phyloP scores from a whole-genome alignment of 805 yeast genomes.

The Cyberlindnera japonica region DNA sequence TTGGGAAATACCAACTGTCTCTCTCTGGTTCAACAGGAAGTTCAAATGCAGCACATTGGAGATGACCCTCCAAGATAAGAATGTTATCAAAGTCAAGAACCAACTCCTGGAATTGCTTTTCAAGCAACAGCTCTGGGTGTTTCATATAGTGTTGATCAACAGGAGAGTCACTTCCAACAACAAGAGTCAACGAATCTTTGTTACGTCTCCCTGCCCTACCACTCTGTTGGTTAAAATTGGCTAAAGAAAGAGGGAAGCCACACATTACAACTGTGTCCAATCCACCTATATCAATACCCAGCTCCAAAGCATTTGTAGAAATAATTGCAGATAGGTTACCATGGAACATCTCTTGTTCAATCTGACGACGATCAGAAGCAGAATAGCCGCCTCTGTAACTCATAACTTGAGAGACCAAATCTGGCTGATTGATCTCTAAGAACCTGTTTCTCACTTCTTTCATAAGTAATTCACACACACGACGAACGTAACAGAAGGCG shows the following conservation, averaged over 20 bases:
- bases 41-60: conserved; percentile 94
- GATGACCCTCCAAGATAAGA: conserved; percentile 70
- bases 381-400: conserved; percentile 95
- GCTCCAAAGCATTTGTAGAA: conserved; percentile 92
- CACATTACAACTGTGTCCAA: conserved; percentile 88
- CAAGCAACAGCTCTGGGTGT: conserved; percentile 57
- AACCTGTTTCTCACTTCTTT: conserved; percentile 68
- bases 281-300: conserved; percentile 93
- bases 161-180: conserved; percentile 80
- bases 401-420: conserved; percentile 65
- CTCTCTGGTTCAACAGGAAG: conserved; percentile 50
- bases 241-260: conserved; percentile 86
- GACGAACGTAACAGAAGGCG: conserved; percentile 84
- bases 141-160: conserved; percentile 80
- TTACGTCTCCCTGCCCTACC: conserved; percentile 95
- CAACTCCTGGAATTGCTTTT: conserved; percentile 52
- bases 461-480: conserved; percentile 83
- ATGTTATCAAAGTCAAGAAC: conserved; percentile 58
- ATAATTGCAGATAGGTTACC: conserved; percentile 83
- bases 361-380: conserved; percentile 76
- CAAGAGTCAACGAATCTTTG: conserved; percentile 78
- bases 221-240: conserved; percentile 90
- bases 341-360: conserved; percentile 86
- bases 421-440: conserved; percentile 40
- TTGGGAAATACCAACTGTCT: conserved; percentile 56